These are phyloP conservation scores for Lithohypha guttulata DNA, from an alignment of 2,329 filamentous ascomycete species.

Conservation along the genomic window DNA sequence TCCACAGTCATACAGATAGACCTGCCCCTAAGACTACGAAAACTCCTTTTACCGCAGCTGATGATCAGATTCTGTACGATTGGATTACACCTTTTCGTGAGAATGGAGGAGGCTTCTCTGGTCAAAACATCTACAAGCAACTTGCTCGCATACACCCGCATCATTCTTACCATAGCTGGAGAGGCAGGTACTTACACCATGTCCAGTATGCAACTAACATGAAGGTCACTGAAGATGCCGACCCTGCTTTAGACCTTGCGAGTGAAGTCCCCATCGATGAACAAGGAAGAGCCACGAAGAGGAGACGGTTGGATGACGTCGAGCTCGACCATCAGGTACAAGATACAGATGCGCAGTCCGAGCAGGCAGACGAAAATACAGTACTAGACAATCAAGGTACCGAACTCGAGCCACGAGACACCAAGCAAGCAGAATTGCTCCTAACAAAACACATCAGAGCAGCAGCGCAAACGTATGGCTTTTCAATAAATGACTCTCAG, in stretches of 20 bases:
- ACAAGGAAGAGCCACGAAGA: background rate
- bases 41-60: constrained; percentile 30
- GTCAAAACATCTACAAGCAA: constrained; percentile 37
- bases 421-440: background rate
- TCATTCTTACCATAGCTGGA: constrained; percentile 41
- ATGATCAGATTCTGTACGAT: constrained; percentile 36
- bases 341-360: background rate
- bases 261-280: background rate
- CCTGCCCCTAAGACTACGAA: constrained; percentile 31
- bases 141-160: constrained; percentile 29
- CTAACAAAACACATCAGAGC: background rate
- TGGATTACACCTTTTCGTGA: constrained; percentile 31
- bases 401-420: background rate
- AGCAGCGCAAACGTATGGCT: constrained; percentile 5
- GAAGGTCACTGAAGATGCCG: constrained; percentile 6
- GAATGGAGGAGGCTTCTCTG: constrained; percentile 25
- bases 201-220: constrained; percentile 20
- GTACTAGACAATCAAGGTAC: background rate
- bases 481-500: constrained; percentile 19
- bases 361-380: background rate
- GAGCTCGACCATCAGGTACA: background rate
- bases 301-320: background rate
- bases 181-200: constrained; percentile 36
- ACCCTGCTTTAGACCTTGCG: background rate
- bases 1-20: constrained; percentile 30